Base-by-base conservation (phyloP, 169 alveolate species). In the Cytauxzoon felis region DNA sequence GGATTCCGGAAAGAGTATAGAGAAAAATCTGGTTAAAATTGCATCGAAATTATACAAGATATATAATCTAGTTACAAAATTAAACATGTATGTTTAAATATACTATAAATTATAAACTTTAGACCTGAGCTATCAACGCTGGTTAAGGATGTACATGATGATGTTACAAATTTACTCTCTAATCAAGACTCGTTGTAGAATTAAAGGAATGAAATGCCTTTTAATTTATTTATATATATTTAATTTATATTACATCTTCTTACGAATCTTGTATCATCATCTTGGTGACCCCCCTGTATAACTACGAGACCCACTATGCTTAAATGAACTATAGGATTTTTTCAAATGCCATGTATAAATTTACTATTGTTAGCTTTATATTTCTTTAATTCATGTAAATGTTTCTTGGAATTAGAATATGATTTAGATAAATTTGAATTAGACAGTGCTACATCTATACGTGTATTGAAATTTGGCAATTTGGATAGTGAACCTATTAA, bases 391-490 rank as follows among this genome's bases (percentile, higher is more conserved):
- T n/a, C n/a, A n/a, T n/a, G n/a, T n/a, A n/a, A n/a, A n/a, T n/a
- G n/a, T n/a, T n/a, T n/a, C n/a, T n/a, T n/a, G n/a, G n/a, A n/a
- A n/a, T n/a, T n/a, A n/a, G 84, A 62, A 36, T 73, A 52, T 33
- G 45, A 34, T 1, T 66, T 73, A 4, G 78, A 61, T 34, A 1
- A 33, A 26, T 16, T 24, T 2, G 84, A 73, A 32, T 26, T 63
- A 3, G 19, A 21, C 7, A 30, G 50, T 38, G 69, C 38, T 16
- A 11, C 16, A 13, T 54, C 84, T 11, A 32, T 64, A 5, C 71
- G 78, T 18, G 30, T 73, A 13, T 43, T 73, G 43, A 73, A 73
- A 65, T 21, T 49, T 7, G 84, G 84, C 24, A 73, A 50, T 38
- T 51, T 51, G 0, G 62, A 41, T 1, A 40, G 71, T 26, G 68